Base-by-base conservation (phyloP, 2,329 filamentous ascomycete genomes). In the Aureobasidium subglaciale region DNA sequence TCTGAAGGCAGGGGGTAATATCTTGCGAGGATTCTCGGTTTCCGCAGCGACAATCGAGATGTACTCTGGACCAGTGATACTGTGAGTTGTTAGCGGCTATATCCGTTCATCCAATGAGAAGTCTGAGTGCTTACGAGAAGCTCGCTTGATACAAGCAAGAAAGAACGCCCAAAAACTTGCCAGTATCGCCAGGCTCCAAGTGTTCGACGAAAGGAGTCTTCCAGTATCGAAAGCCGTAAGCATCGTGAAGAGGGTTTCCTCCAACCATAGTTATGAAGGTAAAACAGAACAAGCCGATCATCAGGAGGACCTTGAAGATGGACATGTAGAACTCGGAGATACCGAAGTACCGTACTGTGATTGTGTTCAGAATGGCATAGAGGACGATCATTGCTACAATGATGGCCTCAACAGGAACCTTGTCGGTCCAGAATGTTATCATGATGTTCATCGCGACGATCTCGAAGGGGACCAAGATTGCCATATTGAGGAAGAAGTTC, bases 251-350 rank as follows among this genome's bases (percentile, higher is more conserved):
- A 2, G 67, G 67, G 35, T 68, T 68, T 8, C 67, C 67, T 4
- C 68, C 67, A 4, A 65, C 60, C 67, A 69, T 70, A 15, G 66
- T 68, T 20, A 69, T 55, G 52, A 70, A 68, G 48, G 67, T 68
- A 59, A 68, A 76, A 61, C 60, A 59, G 65, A 75, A 73, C 15
- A 76, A 64, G 38, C 71, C 70, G 52, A 75, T 61, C 63, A 77
- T 75, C 57, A 77, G 59, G 32, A 76, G 55, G 55, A 77, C 71
- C 59, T 77, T 76, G 61, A 71, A 71, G 35, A 70, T 71, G 2
- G 80, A 78, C 3, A 84, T 72, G 78, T 79, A 84, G 56, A 69
- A 70, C 52, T 71, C 68, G 32, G 64, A 68, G 58, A 75, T 73
- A 20, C 74, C 75, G 54, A 73, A 77, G 1, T 68, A 70, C 29